Percentiles rank a stretch among this genome's conserved stretches.
Conservation (phyloP, 306 rosid genomes). For the Cucurbita pepo region DNA sequence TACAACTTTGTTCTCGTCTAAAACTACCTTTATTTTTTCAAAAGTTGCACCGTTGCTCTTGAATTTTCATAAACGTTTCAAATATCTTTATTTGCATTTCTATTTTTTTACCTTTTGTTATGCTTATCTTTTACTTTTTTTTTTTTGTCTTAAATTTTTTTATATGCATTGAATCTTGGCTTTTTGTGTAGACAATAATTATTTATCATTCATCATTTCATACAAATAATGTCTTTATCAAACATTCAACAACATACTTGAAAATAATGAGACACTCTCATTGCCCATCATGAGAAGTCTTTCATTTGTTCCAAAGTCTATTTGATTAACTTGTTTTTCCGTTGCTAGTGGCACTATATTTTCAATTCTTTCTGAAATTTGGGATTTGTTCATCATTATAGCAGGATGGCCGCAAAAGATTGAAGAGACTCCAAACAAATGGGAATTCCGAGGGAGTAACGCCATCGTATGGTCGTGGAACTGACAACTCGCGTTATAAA, state of each 20-base stretch:
- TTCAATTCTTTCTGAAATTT: not conserved
- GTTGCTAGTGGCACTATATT: not conserved
- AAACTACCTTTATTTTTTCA: too few species aligned
- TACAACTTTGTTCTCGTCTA: too few species aligned
- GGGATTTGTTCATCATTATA: not conserved
- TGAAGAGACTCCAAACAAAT: conserved; percentile 55
- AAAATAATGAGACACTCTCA: not conserved
- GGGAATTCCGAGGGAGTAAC: conserved; percentile 20
- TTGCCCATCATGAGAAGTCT: not conserved
- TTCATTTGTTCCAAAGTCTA: not conserved
- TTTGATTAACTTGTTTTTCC: not conserved
- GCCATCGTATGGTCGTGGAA: conserved; percentile 23
- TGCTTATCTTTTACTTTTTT: not conserved
- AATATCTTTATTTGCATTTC: not conserved
- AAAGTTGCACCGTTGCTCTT: not conserved
- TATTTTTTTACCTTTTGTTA: not conserved
- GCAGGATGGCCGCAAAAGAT: conserved; percentile 55
- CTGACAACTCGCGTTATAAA: conserved; percentile 36
- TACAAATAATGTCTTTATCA: not conserved
- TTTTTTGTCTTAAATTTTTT: not conserved
- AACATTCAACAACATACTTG: not conserved
- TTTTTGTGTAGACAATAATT: not conserved
- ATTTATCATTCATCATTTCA: not conserved
- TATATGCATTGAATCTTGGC: not conserved
- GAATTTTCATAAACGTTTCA: not conserved